These are phyloP conservation scores for Fusarium acutatum DNA, from an alignment of 2,329 filamentous ascomycete genomes.

Conservation along the genomic window DNA sequence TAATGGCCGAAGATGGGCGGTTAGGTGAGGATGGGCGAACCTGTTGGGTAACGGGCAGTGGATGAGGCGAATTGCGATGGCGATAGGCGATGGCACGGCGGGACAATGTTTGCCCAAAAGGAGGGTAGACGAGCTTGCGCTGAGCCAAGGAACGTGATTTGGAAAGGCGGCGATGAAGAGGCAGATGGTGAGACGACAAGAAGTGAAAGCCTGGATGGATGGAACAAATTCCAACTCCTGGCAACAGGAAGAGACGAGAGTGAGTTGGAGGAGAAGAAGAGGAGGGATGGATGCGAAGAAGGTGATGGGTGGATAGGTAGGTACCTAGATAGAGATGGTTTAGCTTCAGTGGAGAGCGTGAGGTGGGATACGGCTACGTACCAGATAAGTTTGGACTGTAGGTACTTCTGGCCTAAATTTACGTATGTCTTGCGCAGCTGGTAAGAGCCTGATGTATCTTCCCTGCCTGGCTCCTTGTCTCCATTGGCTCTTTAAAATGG, in stretches of 20 bases:
- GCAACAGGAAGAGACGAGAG: constrained; percentile 40
- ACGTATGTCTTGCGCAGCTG: constrained; percentile 12
- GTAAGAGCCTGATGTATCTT: constrained; percentile 17
- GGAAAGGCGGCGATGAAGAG: constrained; percentile 46
- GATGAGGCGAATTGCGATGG: constrained; percentile 41
- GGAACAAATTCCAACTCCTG: constrained; percentile 49
- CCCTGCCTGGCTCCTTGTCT: constrained; percentile 5
- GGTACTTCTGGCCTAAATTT: constrained; percentile 29
- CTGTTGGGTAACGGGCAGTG: constrained; percentile 37
- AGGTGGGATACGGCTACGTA: constrained; percentile 27
- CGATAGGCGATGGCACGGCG: constrained; percentile 42
- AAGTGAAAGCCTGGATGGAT: constrained; percentile 55
- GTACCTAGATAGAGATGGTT: constrained; percentile 30
- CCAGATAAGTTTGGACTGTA: constrained; percentile 24
- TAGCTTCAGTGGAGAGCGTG: constrained; percentile 33
- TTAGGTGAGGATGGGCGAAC: constrained; percentile 34
- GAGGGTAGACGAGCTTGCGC: constrained; percentile 49
- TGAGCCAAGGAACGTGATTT: constrained; percentile 52
- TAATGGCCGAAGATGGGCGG: constrained; percentile 36
- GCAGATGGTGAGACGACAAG: constrained; percentile 51
- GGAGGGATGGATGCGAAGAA: constrained; percentile 36
- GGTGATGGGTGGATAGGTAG: constrained; percentile 35
- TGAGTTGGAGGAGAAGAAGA: constrained; percentile 36
- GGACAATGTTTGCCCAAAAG: constrained; percentile 50
- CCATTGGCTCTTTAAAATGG: neutral